These are phyloP conservation scores for Paraphoma sp. DNA, from an alignment of 2,329 filamentous ascomycete genomes.

Conservation along the genomic window DNA sequence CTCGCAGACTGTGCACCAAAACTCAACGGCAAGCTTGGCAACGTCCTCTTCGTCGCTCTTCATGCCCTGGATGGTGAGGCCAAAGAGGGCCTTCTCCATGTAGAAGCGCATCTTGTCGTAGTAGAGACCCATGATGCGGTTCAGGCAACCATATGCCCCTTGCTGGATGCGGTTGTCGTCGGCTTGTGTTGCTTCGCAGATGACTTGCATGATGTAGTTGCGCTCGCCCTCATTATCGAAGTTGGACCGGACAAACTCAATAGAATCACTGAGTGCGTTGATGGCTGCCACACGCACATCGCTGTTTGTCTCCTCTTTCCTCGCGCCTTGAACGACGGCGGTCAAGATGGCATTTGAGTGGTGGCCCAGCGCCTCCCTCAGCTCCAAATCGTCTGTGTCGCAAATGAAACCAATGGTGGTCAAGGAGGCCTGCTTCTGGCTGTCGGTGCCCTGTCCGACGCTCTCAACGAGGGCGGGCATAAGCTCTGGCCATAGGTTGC, in stretches of 20 bases:
- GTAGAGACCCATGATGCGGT: conserved; percentile 98
- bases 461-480: conserved; percentile 90
- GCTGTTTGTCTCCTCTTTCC: conserved; percentile 90
- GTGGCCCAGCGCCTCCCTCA: conserved; percentile 78
- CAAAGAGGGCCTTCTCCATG: conserved; percentile 99
- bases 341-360: conserved; percentile 98
- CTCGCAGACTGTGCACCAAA: conserved; percentile 99
- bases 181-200: conserved; percentile 97
- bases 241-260: conserved; percentile 97
- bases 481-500: conserved; percentile 90
- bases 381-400: conserved; percentile 88
- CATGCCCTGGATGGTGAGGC: conserved; percentile 97
- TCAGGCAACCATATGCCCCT: conserved; percentile 94
- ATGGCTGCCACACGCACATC: conserved; percentile 95
- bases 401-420: conserved; percentile 99
- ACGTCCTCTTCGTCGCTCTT: conserved; percentile 98
- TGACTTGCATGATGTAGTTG: conserved; percentile 99
- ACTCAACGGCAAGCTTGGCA: conserved; percentile 96
- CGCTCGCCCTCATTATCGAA: conserved; percentile 99
- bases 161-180: conserved; percentile 91
- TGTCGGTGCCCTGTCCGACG: conserved; percentile 83
- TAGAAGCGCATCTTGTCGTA: conserved; percentile 99
- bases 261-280: conserved; percentile 90
- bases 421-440: conserved; percentile 92
- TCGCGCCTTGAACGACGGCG: conserved; percentile 94